phyloP scores from a whole-genome alignment of 192 early-diverging fungal species.

The Backusella parvicylindrica region DNA sequence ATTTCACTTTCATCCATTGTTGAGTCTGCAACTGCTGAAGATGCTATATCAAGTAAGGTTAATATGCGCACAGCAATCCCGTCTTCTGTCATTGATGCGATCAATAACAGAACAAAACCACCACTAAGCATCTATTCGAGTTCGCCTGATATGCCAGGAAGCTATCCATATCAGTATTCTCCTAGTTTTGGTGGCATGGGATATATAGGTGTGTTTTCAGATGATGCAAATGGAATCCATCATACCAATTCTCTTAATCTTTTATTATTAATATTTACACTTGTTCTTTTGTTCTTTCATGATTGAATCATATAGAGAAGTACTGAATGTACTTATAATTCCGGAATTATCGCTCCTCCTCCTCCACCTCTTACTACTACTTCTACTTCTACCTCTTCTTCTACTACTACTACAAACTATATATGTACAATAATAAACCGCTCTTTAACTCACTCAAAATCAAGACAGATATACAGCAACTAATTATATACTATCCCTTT shows the following conservation, averaged over 20 bases:
- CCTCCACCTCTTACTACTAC: background rate
- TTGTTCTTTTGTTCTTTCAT: background rate
- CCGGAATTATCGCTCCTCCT: too few relatives aligned
- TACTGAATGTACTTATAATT: background rate
- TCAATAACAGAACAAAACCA: background rate
- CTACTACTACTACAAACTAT: background rate
- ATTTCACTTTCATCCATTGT: background rate
- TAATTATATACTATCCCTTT: background rate
- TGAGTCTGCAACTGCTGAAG: background rate
- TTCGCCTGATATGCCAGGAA: background rate
- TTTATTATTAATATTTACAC: background rate
- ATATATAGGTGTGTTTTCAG: conserved; percentile 1
- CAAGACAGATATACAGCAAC: background rate
- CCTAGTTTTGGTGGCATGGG: background rate
- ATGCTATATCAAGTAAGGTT: background rate
- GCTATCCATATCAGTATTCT: background rate
- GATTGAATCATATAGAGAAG: background rate
- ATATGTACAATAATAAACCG: background rate
- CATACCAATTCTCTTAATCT: background rate
- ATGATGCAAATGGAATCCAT: background rate
- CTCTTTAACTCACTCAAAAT: background rate
- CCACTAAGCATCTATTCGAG: background rate
- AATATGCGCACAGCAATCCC: background rate
- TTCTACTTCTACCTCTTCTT: background rate
- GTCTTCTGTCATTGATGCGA: background rate